These are phyloP conservation scores for Ensete glaucum DNA, from an alignment of 176 grass and related monocot species.

Conservation along the genomic window DNA sequence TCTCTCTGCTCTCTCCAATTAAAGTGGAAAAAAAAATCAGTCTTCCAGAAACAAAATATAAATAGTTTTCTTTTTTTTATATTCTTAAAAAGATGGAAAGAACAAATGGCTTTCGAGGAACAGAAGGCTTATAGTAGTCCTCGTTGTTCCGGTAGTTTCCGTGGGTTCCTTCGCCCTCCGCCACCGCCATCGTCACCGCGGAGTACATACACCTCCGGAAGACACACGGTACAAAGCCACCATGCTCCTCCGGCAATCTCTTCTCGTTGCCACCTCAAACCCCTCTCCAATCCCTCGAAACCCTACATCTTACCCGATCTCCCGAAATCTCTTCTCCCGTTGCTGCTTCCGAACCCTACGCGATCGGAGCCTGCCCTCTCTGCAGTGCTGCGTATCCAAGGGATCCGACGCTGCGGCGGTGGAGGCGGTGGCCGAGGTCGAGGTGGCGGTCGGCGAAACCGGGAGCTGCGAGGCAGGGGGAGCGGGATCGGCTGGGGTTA, in stretches of 20 bases:
- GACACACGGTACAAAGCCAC: neutral
- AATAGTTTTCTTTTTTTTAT: too few species aligned
- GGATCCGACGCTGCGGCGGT: neutral
- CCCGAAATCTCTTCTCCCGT: neutral
- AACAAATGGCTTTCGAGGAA: too few species aligned
- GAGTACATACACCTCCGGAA: neutral
- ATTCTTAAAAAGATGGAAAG: too few species aligned
- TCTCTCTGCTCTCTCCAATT: too few species aligned
- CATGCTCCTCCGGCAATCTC: slow-evolving; percentile 4
- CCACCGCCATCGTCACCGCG: neutral
- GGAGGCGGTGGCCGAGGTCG: neutral
- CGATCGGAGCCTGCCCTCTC: neutral
- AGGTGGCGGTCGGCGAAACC: slow-evolving; percentile 1
- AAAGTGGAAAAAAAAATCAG: too few species aligned
- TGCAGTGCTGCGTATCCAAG: neutral
- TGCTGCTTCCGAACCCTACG: neutral
- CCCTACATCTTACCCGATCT: neutral
- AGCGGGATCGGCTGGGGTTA: slow-evolving; percentile 5
- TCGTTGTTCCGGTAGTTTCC: too few species aligned
- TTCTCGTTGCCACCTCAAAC: slow-evolving; percentile 4
- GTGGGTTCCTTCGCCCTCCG: too few species aligned
- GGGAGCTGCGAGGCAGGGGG: neutral
- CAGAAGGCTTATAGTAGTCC: too few species aligned
- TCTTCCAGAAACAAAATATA: too few species aligned
- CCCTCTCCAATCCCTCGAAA: neutral